phyloP scores from a whole-genome alignment of 805 yeast species.

The Candida taoyuanica region DNA sequence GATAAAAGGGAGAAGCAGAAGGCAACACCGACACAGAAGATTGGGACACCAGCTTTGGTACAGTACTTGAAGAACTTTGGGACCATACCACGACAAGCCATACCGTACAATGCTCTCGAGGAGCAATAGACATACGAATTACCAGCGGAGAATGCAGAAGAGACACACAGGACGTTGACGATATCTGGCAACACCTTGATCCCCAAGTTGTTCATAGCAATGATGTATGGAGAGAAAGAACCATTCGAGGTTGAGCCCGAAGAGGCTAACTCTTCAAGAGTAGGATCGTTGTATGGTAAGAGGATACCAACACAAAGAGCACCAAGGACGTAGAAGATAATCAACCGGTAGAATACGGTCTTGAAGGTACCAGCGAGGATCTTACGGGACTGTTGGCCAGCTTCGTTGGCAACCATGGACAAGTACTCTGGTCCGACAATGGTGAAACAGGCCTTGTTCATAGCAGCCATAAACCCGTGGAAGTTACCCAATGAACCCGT shows the following conservation, averaged over 20 bases:
- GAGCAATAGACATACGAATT: slow-evolving; percentile 56
- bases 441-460: slow-evolving; percentile 69
- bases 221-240: slow-evolving; percentile 52
- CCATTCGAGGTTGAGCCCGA: slow-evolving; percentile 59
- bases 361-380: slow-evolving; percentile 70
- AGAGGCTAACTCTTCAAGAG: slow-evolving; percentile 44
- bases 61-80: slow-evolving; percentile 59
- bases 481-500: slow-evolving; percentile 58
- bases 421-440: slow-evolving; percentile 84
- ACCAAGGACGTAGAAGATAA: slow-evolving; percentile 59
- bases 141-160: slow-evolving; percentile 54
- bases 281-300: slow-evolving; percentile 56
- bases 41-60: slow-evolving; percentile 66
- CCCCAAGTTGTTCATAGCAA: slow-evolving; percentile 50
- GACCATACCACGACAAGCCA: slow-evolving; percentile 53
- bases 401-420: slow-evolving; percentile 79
- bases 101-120: slow-evolving; percentile 52
- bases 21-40: slow-evolving; percentile 53
- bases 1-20: slow-evolving; percentile 57
- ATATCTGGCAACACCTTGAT: slow-evolving; percentile 46
- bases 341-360: slow-evolving; percentile 60
- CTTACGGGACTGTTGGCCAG: slow-evolving; percentile 65
- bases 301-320: slow-evolving; percentile 64
- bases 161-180: slow-evolving; percentile 47
- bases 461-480: slow-evolving; percentile 67